These are phyloP conservation scores for Apiospora aurea DNA, from an alignment of 2,329 filamentous ascomycete genomes.

Conservation along the genomic window DNA sequence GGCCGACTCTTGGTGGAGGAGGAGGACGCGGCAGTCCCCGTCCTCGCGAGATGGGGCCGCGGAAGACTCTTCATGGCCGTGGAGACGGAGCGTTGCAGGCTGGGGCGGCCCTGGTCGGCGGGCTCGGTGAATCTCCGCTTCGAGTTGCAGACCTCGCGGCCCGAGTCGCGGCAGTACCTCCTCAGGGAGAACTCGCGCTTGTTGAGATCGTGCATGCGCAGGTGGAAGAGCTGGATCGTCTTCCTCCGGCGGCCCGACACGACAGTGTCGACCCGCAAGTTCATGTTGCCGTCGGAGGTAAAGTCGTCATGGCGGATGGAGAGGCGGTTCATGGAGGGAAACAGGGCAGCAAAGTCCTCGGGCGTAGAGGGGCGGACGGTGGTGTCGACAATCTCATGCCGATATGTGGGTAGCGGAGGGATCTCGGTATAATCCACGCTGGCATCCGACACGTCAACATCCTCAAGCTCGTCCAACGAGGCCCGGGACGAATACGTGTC, in stretches of 20 bases:
- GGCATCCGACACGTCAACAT: slow-evolving; percentile 44
- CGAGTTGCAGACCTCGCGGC: slow-evolving; percentile 89
- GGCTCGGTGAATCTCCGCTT: slow-evolving; percentile 72
- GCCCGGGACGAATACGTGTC: slow-evolving; percentile 81
- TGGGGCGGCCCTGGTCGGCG: slow-evolving; percentile 46
- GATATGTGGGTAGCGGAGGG: slow-evolving; percentile 64
- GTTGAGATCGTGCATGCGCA: slow-evolving; percentile 91
- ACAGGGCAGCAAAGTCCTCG: slow-evolving; percentile 81
- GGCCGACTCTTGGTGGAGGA: slow-evolving; percentile 43
- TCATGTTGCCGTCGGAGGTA: slow-evolving; percentile 94
- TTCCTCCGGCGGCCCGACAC: slow-evolving; percentile 71
- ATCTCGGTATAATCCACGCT: slow-evolving; percentile 48
- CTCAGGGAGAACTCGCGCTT: slow-evolving; percentile 88
- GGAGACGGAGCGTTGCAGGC: slow-evolving; percentile 55
- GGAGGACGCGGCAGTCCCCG: slow-evolving; percentile 42
- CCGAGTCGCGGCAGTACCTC: slow-evolving; percentile 90
- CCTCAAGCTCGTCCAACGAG: slow-evolving; percentile 64
- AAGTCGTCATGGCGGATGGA: slow-evolving; percentile 90
- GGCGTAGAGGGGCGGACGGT: slow-evolving; percentile 80
- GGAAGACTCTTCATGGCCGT: slow-evolving; percentile 57
- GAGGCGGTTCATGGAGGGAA: slow-evolving; percentile 83
- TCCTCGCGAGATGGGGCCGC: slow-evolving; percentile 46
- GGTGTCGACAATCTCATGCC: slow-evolving; percentile 66
- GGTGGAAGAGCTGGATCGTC: slow-evolving; percentile 82
- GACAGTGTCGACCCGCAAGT: slow-evolving; percentile 85